Base-by-base conservation (phyloP, 202 grass and related monocot species). In the Schoenoplectus tabernaemontani region DNA sequence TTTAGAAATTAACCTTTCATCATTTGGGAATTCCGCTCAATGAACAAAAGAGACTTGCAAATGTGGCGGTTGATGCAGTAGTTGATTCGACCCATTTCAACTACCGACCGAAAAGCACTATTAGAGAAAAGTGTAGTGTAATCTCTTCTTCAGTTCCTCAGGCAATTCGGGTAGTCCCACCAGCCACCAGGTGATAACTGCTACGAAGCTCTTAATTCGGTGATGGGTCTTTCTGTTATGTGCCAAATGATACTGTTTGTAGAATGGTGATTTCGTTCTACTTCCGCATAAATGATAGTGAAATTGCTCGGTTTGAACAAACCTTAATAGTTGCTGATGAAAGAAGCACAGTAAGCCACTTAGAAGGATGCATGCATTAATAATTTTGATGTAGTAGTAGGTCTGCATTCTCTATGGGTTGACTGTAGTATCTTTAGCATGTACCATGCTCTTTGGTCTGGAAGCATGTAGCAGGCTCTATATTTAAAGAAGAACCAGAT, bases 111-210 rank as follows among this genome's bases (percentile, higher is more conserved):
- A 3, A 78, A 85, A 69, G 91, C 85, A 33, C 91, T 98, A 63
- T 63, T 88, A 60, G 86, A 89, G 62, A 92, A 94, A 86, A n/a
- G n/a, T n/a, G n/a, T n/a, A 91, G 95, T 74, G 89, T 98, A 75
- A 95, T 98, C 48, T 98, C 95, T 72, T 98, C 91, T 76, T 98
- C 95, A 57, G 95, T 98, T 83, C 95, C 95, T 24, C 91, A 98
- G 51, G 95, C 95, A 64, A 82, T 98, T 10, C 85, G 72, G 46
- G 72, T 98, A 1, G 95, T 98, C 2, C n/a, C n/a, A n/a, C n/a
- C n/a, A n/a, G n/a, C 95, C 95, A 1, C 81, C 89, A 0, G 86
- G 81, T 0, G 95, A 98, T 44, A 98, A 98, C 77, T 98, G 92
- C 86, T 98, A 95, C 17, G 95, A 91, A 1, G 89, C 95, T 8